A percentile compares a stretch with the other conserved stretches of the same genome.
Conservation (phyloP, 2,329 filamentous ascomycete genomes). For the Boeremia lycopersici region DNA sequence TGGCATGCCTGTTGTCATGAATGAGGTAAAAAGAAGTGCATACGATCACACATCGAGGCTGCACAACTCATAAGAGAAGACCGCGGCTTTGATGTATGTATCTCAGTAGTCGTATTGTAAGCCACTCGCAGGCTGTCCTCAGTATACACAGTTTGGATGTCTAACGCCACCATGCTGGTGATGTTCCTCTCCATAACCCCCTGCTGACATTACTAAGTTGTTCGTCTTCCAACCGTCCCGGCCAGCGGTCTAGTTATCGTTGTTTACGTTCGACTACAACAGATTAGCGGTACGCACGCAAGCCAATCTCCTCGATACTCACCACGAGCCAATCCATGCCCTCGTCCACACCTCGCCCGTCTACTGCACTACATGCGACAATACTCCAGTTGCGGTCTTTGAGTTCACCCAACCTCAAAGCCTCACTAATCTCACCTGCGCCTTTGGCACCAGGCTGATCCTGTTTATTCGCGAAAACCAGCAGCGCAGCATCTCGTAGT, state of each 20-base stretch:
- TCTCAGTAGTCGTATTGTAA: constrained; percentile 1
- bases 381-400: constrained; percentile 99
- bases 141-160: constrained; percentile 17
- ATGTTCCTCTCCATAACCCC: constrained; percentile 13
- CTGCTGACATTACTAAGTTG: constrained; percentile 13
- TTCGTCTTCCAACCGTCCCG: constrained; percentile 1
- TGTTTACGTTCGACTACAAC: constrained; percentile 13
- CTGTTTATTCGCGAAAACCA: constrained; percentile 99
- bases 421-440: constrained; percentile 95
- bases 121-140: constrained; percentile 1
- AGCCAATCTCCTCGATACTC: constrained; percentile 46
- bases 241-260: constrained; percentile 12
- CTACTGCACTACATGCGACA: constrained; percentile 94
- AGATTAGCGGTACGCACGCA: constrained; percentile 1
- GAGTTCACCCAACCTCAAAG: constrained; percentile 84
- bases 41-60: not conserved
- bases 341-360: constrained; percentile 91
- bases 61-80: not conserved
- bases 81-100: not conserved
- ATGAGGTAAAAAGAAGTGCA: not conserved
- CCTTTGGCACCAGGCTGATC: constrained; percentile 97
- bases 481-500: constrained; percentile 84
- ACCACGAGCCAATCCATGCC: constrained; percentile 99
- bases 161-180: constrained; percentile 32
- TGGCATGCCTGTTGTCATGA: not conserved